Evolutionary conservation across 176 grass and related monocot genomes (phyloP), one percentile per base, ranked within the genome.

Genomic region (Metroxylon sagu): DNA sequence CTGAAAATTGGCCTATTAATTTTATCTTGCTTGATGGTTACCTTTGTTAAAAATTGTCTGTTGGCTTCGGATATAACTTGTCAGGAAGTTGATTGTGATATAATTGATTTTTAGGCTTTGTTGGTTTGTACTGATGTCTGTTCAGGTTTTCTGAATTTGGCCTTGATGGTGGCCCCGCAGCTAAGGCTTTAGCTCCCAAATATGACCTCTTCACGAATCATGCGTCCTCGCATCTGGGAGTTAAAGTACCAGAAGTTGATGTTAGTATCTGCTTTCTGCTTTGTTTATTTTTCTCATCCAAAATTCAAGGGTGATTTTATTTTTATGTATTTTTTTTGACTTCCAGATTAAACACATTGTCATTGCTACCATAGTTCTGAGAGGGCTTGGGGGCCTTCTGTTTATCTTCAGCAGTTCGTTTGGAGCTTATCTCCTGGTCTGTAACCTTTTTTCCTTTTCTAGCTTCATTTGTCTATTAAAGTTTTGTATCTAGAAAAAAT

Each of bases 341-440:
- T 8, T 48, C 49, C 55, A 71, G 56, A 19, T 67, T 50, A 67
- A 67, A 67, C 65, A 67, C 19, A n/a, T 55, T 35, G 8, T 67
- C 19, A 26, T 26, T 39, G 6, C 52, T 35, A 26, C 65, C 50
- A 23, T 55, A 55, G 51, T 35, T 55, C n/a, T 67, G 16, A 67
- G 31, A 55, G 65, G 65, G 52, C n/a, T 67, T 16, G 65, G 65
- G 35, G 65, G 26, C n/a, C 50, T 55, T 35, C 52, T 67, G 3
- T 55, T 67, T 54, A 67, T 67, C 51, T 54, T 67, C 52, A 54
- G 65, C 65, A 67, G 65, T 54, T 67, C 51, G 12, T 67, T 54
- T 21, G 65, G 65, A 35, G 65, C 65, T 12, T 67, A 55, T 35
- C 65, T 54, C 4, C 28, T 55, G 27, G 50, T 54, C 14, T 55